Evolutionary conservation across 257 asterid species (phyloP).

Genomic region (Scutellaria barbata): DNA sequence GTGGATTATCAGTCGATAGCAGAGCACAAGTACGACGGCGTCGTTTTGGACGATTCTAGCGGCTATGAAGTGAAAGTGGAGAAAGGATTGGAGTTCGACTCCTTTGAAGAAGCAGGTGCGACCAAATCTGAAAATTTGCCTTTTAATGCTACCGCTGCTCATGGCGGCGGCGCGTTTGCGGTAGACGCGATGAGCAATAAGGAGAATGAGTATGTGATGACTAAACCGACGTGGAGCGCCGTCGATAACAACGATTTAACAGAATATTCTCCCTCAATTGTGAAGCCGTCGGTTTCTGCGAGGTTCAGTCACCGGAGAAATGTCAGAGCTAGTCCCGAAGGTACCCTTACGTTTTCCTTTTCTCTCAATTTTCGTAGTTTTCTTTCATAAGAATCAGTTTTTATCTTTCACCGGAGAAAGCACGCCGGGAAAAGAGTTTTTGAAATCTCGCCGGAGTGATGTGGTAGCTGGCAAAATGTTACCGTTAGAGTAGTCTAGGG

Average conservation of each 20-base stretch:
- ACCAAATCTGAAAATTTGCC: slow-evolving; percentile 25
- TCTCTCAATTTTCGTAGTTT: neutral
- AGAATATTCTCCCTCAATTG: slow-evolving; percentile 33
- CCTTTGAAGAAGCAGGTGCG: neutral
- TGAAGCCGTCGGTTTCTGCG: slow-evolving; percentile 65
- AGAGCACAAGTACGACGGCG: slow-evolving; percentile 39
- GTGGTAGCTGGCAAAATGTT: slow-evolving; percentile 39
- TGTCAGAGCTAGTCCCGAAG: slow-evolving; percentile 71
- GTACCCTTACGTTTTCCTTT: slow-evolving; percentile 38
- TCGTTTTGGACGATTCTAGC: slow-evolving; percentile 32
- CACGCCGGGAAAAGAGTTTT: neutral
- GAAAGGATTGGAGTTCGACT: neutral
- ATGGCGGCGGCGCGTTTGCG: slow-evolving; percentile 16
- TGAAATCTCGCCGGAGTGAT: slow-evolving; percentile 28
- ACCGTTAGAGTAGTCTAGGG: slow-evolving; percentile 47
- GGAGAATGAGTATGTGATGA: slow-evolving; percentile 44
- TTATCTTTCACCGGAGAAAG: too few species aligned
- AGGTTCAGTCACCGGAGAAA: slow-evolving; percentile 77
- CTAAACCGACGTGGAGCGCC: slow-evolving; percentile 42
- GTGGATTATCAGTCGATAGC: slow-evolving; percentile 17
- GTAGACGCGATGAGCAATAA: slow-evolving; percentile 44
- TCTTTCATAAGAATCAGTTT: too few species aligned
- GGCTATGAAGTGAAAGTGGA: slow-evolving; percentile 34
- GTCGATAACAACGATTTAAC: slow-evolving; percentile 22
- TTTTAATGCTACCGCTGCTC: slow-evolving; percentile 11